Conservation (phyloP, 1,139 yeast genomes). For the Candida glucosophila region DNA sequence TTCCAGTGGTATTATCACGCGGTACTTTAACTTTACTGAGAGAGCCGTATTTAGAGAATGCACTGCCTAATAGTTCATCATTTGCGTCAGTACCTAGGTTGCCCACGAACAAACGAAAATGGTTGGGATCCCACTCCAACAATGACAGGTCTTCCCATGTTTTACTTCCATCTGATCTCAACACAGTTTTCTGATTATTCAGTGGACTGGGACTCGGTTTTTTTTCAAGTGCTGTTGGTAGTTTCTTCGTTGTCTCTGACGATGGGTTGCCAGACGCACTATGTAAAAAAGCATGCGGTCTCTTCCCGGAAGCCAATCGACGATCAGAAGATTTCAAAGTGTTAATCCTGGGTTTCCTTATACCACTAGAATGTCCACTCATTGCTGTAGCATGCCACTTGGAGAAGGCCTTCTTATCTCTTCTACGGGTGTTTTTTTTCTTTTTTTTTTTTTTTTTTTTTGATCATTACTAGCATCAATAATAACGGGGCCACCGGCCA, state of each 20-base stretch:
- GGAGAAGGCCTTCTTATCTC: too few relatives aligned
- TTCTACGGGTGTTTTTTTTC: too few relatives aligned
- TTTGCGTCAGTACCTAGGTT: constrained; percentile 63
- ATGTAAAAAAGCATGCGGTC: constrained; percentile 36
- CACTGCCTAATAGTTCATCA: constrained; percentile 41
- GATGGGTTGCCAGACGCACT: constrained; percentile 8
- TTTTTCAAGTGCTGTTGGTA: constrained; percentile 3
- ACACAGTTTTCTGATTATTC: constrained; percentile 18
- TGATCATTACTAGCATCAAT: neutral
- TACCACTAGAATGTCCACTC: constrained; percentile 4
- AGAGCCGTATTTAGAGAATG: constrained; percentile 44
- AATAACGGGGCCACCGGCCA: neutral
- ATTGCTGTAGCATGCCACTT: too few relatives aligned
- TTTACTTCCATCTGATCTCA: constrained; percentile 35
- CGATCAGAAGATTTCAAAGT: constrained; percentile 43
- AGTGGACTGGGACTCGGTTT: constrained; percentile 5
- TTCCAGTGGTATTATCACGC: constrained; percentile 29
- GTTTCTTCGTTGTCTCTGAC: constrained; percentile 1
- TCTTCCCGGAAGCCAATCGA: constrained; percentile 39
- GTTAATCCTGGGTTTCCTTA: constrained; percentile 11
- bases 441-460: constrained; percentile 1
- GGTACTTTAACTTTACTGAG: constrained; percentile 53
- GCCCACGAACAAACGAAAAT: constrained; percentile 67
- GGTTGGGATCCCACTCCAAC: constrained; percentile 57
- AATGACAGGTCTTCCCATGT: constrained; percentile 41